Evolutionary conservation across 225 moss, liverwort and hornwort species (phyloP).

Genomic region (Pseudisothecium myosuroides): DNA sequence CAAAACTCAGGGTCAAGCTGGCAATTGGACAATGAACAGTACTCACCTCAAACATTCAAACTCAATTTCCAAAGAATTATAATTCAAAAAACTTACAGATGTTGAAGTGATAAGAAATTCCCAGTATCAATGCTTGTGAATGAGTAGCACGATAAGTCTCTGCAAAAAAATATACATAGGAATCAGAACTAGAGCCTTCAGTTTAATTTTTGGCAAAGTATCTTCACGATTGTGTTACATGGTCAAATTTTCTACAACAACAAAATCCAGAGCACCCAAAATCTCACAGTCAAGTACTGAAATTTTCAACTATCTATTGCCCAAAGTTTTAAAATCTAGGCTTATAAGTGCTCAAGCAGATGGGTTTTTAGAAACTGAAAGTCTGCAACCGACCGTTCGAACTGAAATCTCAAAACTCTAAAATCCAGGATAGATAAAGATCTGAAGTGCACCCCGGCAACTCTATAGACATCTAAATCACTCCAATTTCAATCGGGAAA

Average conservation of each 20-base stretch:
- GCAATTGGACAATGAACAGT: background rate
- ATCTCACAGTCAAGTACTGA: background rate
- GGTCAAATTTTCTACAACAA: background rate
- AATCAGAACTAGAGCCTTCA: background rate
- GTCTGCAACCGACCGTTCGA: background rate
- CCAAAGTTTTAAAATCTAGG: background rate
- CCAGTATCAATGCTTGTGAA: background rate
- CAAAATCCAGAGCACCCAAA: background rate
- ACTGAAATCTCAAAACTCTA: background rate
- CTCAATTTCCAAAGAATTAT: background rate
- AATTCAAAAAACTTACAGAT: background rate
- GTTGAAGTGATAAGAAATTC: fast-evolving
- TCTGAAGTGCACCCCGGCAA: background rate
- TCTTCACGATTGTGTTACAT: background rate
- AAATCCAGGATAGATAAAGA: background rate
- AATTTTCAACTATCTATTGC: background rate
- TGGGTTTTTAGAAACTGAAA: too few species aligned
- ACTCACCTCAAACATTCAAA: too few species aligned
- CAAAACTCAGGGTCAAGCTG: background rate
- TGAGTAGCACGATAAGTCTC: background rate
- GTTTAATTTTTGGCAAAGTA: background rate
- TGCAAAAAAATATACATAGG: background rate
- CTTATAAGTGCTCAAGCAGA: background rate
- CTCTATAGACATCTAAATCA: background rate
- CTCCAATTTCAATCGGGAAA: too few species aligned